phyloP scores from a whole-genome alignment of 202 grass and related monocot genomes.

The Dendrocalamus latiflorus region DNA sequence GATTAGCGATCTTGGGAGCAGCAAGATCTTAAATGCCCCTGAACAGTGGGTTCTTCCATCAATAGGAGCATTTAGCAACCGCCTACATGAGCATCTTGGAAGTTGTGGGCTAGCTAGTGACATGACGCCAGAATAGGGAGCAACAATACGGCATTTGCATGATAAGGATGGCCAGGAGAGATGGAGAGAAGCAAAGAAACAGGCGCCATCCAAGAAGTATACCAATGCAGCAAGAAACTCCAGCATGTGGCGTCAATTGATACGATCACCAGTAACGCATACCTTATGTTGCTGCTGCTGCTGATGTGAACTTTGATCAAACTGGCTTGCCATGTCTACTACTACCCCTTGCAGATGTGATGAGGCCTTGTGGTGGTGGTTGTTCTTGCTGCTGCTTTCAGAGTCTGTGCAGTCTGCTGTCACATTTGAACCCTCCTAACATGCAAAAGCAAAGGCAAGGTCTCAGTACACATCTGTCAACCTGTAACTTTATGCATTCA shows the following conservation, averaged over 20 bases:
- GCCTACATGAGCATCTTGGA: slow-evolving; percentile 52
- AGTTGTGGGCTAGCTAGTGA: slow-evolving; percentile 40
- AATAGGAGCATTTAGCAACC: no score
- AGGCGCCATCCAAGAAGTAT: not conserved
- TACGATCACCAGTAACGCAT: not conserved
- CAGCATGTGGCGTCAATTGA: no score
- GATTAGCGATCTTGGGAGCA: slow-evolving; percentile 42
- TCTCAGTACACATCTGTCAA: not conserved
- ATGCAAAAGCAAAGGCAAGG: not conserved
- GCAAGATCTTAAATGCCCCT: slow-evolving; percentile 33
- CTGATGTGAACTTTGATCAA: slow-evolving; percentile 27
- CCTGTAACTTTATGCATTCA: not conserved
- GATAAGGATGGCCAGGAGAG: slow-evolving; percentile 1
- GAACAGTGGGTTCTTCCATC: slow-evolving; percentile 10
- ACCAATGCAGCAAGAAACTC: not conserved
- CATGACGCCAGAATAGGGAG: slow-evolving; percentile 28
- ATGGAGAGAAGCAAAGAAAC: slow-evolving; percentile 9
- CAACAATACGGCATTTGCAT: not conserved
- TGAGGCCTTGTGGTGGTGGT: slow-evolving; percentile 39
- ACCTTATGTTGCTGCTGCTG: slow-evolving; percentile 31
- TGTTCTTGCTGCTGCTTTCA: slow-evolving; percentile 59
- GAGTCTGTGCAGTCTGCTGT: slow-evolving; percentile 71
- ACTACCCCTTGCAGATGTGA: slow-evolving; percentile 26
- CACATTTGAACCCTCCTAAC: no score
- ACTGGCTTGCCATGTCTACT: slow-evolving; percentile 27